Conservation (phyloP, 225 moss, liverwort and hornwort species). For the Antitrichia curtipendula region DNA sequence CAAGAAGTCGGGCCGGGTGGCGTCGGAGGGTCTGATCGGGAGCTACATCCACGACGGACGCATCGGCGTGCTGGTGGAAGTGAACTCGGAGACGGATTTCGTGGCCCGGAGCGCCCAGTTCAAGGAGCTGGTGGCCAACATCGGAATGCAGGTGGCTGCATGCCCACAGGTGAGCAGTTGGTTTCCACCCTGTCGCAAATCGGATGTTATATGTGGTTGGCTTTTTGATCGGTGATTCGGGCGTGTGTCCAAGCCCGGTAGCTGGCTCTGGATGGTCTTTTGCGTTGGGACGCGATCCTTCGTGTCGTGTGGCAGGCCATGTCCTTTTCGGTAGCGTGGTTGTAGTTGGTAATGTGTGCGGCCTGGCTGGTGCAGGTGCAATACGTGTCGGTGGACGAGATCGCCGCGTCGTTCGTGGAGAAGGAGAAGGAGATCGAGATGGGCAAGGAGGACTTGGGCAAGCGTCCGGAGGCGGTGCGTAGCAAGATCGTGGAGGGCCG, state of each 20-base stretch:
- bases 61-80: conserved; percentile 81
- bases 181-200: background rate
- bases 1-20: conserved; percentile 76
- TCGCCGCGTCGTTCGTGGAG: conserved; percentile 13
- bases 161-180: conserved; percentile 45
- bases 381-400: conserved; percentile 58
- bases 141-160: conserved; percentile 87
- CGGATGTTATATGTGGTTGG: background rate
- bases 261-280: too few relatives aligned
- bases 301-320: too few relatives aligned
- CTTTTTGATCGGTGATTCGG: background rate
- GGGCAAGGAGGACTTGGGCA: conserved; percentile 75
- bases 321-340: background rate
- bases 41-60: conserved; percentile 87
- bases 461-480: conserved; percentile 65
- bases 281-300: background rate
- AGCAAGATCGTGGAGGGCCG: conserved; percentile 86
- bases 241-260: background rate
- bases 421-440: conserved; percentile 80
- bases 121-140: conserved; percentile 65
- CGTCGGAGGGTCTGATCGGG: conserved; percentile 78
- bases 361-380: conserved; percentile 32
- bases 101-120: conserved; percentile 73
- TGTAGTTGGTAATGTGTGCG: background rate
- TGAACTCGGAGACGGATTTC: conserved; percentile 96